Conservation (phyloP, 495 filamentous ascomycete species). For the Talaromyces trachyspermus region DNA sequence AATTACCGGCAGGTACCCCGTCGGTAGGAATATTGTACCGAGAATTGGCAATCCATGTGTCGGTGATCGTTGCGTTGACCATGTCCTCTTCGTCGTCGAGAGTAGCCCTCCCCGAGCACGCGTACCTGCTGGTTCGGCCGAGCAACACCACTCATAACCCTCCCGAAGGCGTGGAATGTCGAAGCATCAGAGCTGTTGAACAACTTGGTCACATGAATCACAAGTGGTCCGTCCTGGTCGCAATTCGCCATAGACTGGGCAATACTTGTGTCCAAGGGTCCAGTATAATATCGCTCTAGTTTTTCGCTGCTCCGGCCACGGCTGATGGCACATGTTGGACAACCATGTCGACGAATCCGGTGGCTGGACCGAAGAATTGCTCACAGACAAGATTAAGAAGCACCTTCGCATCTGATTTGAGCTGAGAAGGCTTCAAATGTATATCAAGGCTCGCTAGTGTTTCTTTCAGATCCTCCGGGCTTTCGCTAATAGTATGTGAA, state of each 20-base stretch:
- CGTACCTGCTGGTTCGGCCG: slow-evolving; percentile 74
- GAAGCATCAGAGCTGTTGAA: slow-evolving; percentile 84
- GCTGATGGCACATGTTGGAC: slow-evolving; percentile 87
- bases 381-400: slow-evolving; percentile 85
- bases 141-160: slow-evolving; percentile 90
- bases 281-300: slow-evolving; percentile 84
- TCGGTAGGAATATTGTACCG: slow-evolving; percentile 85
- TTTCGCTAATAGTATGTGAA: slow-evolving; percentile 90
- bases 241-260: slow-evolving; percentile 74
- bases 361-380: slow-evolving; percentile 87
- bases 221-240: slow-evolving; percentile 81
- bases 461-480: slow-evolving; percentile 73
- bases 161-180: slow-evolving; percentile 79
- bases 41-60: slow-evolving; percentile 90
- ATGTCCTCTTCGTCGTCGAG: slow-evolving; percentile 98
- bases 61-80: slow-evolving; percentile 77
- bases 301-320: slow-evolving; percentile 65
- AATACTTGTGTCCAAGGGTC: slow-evolving; percentile 82
- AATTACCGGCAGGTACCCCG: slow-evolving; percentile 93
- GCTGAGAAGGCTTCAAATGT: slow-evolving; percentile 79
- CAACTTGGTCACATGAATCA: slow-evolving; percentile 87
- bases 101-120: slow-evolving; percentile 88
- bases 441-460: slow-evolving; percentile 79
- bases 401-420: slow-evolving; percentile 80
- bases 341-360: slow-evolving; percentile 94